Evolutionary conservation across 768 basidiomycete genomes (phyloP).

Genomic region (Chalciporus pseudorubinellus): DNA sequence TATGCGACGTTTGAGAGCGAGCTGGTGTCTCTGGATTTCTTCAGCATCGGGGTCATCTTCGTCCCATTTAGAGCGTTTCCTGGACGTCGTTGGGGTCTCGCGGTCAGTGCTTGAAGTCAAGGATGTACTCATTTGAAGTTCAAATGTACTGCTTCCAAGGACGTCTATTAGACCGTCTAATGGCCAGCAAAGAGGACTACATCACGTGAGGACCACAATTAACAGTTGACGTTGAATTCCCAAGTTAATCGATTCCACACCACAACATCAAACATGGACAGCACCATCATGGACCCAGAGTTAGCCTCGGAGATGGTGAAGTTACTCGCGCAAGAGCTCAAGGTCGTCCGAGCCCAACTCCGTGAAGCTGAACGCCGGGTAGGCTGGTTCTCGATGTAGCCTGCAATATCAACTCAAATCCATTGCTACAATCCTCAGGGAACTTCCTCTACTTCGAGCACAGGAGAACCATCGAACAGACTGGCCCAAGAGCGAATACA

Average conservation of each 20-base stretch:
- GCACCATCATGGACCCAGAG: slow-evolving; percentile 25
- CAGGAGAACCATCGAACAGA: not conserved
- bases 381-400: not conserved
- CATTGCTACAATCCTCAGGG: slow-evolving; percentile 6
- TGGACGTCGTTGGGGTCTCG: slow-evolving; percentile 51
- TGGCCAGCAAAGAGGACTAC: no score
- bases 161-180: no score
- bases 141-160: not conserved
- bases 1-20: slow-evolving; percentile 53
- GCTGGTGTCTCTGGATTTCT: slow-evolving; percentile 32
- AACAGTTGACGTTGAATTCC: no score
- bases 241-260: not conserved
- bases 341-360: slow-evolving; percentile 19
- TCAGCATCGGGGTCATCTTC: slow-evolving; percentile 45
- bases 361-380: slow-evolving; percentile 24
- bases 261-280: slow-evolving; percentile 15
- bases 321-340: slow-evolving; percentile 26
- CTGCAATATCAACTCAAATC: not conserved
- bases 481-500: slow-evolving; percentile 7
- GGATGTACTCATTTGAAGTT: slow-evolving; percentile 4
- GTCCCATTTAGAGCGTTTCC: slow-evolving; percentile 79
- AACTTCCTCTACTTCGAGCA: slow-evolving; percentile 2
- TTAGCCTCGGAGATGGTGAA: slow-evolving; percentile 25
- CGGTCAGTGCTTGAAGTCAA: slow-evolving; percentile 31
- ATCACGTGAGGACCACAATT: not conserved